Percentiles rank a stretch among this genome's conserved stretches.
Conservation (phyloP, 2,329 filamentous ascomycete species). For the Leptographium wingfieldii region DNA sequence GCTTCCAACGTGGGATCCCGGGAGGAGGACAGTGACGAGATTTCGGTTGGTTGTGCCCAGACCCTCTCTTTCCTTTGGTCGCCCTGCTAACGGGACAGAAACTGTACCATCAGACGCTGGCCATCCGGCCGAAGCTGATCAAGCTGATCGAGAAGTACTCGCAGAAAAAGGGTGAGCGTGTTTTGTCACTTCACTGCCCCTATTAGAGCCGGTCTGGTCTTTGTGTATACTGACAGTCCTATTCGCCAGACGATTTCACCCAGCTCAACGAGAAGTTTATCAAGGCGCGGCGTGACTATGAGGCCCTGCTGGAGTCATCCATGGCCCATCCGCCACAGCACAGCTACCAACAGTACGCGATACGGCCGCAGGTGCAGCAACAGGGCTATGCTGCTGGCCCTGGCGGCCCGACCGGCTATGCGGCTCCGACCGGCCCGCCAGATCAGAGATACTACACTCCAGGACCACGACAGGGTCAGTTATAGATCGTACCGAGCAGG, state of each 20-base stretch:
- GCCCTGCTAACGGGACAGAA: constrained; percentile 30
- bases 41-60: constrained; percentile 47
- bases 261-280: constrained; percentile 99
- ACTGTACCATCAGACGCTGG: constrained; percentile 83
- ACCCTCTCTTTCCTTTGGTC: neutral
- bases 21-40: constrained; percentile 92
- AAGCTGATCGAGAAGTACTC: constrained; percentile 98
- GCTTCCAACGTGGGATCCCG: constrained; percentile 68
- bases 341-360: constrained; percentile 57
- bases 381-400: constrained; percentile 27
- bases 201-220: neutral
- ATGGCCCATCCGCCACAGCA: constrained; percentile 88
- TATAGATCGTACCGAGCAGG: neutral
- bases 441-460: constrained; percentile 58
- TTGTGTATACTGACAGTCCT: constrained; percentile 3
- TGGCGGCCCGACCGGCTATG: constrained; percentile 1
- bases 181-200: no score
- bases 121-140: constrained; percentile 91
- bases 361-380: constrained; percentile 35
- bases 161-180: constrained; percentile 80
- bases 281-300: constrained; percentile 93
- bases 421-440: constrained; percentile 29
- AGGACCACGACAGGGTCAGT: constrained; percentile 25
- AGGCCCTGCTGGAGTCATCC: constrained; percentile 85
- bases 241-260: constrained; percentile 74